Conservation (phyloP, 2,329 filamentous ascomycete genomes). For the Xylariaceae sp. region DNA sequence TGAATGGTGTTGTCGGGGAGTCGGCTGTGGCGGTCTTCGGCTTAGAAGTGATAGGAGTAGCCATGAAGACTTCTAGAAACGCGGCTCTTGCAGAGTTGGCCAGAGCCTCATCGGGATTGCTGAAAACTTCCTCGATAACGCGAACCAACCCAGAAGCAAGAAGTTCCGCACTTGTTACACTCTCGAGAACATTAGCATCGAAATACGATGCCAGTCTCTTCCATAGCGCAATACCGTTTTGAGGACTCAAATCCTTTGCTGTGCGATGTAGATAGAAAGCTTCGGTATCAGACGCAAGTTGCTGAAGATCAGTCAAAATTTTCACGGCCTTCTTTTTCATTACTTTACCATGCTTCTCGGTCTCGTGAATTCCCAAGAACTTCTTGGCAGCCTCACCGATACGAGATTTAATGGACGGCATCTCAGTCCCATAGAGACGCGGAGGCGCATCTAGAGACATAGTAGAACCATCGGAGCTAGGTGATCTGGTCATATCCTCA, state of each 20-base stretch:
- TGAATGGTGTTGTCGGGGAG: constrained; percentile 77
- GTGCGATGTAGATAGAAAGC: constrained; percentile 59
- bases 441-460: constrained; percentile 57
- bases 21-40: constrained; percentile 59
- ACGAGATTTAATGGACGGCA: constrained; percentile 59
- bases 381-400: constrained; percentile 73
- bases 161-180: constrained; percentile 91
- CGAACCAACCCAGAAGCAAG: constrained; percentile 86
- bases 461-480: constrained; percentile 62
- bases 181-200: constrained; percentile 80
- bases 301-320: constrained; percentile 68
- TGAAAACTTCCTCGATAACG: constrained; percentile 76
- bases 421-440: constrained; percentile 43
- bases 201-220: constrained; percentile 75
- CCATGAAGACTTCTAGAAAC: constrained; percentile 93
- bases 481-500: constrained; percentile 60
- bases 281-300: constrained; percentile 66
- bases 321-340: constrained; percentile 74
- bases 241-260: constrained; percentile 39
- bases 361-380: constrained; percentile 80
- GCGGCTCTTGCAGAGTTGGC: constrained; percentile 67
- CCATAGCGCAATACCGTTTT: constrained; percentile 64
- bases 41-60: constrained; percentile 60
- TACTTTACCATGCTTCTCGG: constrained; percentile 61
- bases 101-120: constrained; percentile 58